A percentile compares a stretch with the other conserved stretches of the same genome.
These are phyloP conservation scores for Lentinus brumalis DNA, from an alignment of 768 basidiomycete species.

Conservation along the genomic window DNA sequence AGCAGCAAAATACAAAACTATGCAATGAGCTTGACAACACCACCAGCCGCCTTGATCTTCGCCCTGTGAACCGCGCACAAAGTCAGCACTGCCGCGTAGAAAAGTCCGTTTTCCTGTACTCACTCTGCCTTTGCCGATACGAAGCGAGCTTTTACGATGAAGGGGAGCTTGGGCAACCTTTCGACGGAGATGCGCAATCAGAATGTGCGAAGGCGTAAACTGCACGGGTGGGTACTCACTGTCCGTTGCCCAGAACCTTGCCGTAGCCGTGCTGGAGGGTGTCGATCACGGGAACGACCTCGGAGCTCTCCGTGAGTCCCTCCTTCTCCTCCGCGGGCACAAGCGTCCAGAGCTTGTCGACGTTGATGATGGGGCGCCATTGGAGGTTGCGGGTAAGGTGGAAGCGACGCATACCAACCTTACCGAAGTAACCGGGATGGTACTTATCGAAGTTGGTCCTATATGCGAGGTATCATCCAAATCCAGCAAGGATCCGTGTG, in stretches of 20 bases:
- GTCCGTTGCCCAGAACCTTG: constrained; percentile 95
- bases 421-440: constrained; percentile 99
- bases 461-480: neutral
- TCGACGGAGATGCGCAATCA: neutral
- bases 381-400: constrained; percentile 88
- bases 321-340: constrained; percentile 85
- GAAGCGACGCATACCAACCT: constrained; percentile 99
- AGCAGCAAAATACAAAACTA: constrained; percentile 44
- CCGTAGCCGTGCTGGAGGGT: constrained; percentile 81
- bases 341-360: constrained; percentile 96
- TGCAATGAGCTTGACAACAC: constrained; percentile 91
- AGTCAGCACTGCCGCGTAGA: constrained; percentile 4
- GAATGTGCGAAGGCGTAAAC: neutral
- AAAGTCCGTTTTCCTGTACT: constrained; percentile 24
- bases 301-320: constrained; percentile 68
- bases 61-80: constrained; percentile 34
- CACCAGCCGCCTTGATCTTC: constrained; percentile 93
- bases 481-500: neutral
- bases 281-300: constrained; percentile 95
- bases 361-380: constrained; percentile 97
- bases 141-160: constrained; percentile 98
- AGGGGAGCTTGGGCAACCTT: constrained; percentile 86
- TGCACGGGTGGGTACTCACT: constrained; percentile 47
- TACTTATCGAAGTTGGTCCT: constrained; percentile 99
- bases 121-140: constrained; percentile 88